Evolutionary conservation across 495 filamentous ascomycete genomes (phyloP).

Genomic region (Aspergillus coremiiformis): DNA sequence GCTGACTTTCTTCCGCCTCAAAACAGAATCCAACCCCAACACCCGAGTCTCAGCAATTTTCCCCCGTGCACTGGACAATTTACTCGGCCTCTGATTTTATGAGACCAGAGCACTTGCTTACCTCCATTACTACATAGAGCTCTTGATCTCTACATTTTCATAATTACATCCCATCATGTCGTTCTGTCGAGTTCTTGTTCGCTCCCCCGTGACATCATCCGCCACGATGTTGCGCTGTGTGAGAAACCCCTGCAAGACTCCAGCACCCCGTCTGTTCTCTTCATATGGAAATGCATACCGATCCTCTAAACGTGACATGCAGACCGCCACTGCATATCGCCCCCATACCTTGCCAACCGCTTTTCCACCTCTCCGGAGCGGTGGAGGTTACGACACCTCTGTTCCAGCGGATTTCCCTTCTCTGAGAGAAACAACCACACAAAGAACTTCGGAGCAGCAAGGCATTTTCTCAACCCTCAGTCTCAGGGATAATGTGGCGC

Average conservation of each 20-base stretch:
- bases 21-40: constrained; percentile 13
- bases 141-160: not conserved
- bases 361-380: constrained; percentile 60
- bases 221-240: constrained; percentile 46
- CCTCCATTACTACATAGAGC: constrained; percentile 4
- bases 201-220: constrained; percentile 47
- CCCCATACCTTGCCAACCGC: constrained; percentile 61
- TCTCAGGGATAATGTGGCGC: constrained; percentile 57
- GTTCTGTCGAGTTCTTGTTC: constrained; percentile 27
- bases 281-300: constrained; percentile 47
- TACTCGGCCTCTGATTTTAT: constrained; percentile 9
- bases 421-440: constrained; percentile 13
- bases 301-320: constrained; percentile 58
- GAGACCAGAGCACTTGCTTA: not conserved
- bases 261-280: constrained; percentile 59
- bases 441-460: constrained; percentile 18
- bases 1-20: constrained; percentile 15
- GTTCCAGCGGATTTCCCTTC: constrained; percentile 48
- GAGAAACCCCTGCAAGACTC: constrained; percentile 35
- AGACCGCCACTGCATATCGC: constrained; percentile 69
- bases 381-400: constrained; percentile 58
- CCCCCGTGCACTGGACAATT: constrained; percentile 12
- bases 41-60: constrained; percentile 1
- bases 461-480: constrained; percentile 22
- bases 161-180: constrained; percentile 22